These are phyloP conservation scores for Musa acuminata DNA, from an alignment of 176 grass and related monocot species.

Conservation along the genomic window DNA sequence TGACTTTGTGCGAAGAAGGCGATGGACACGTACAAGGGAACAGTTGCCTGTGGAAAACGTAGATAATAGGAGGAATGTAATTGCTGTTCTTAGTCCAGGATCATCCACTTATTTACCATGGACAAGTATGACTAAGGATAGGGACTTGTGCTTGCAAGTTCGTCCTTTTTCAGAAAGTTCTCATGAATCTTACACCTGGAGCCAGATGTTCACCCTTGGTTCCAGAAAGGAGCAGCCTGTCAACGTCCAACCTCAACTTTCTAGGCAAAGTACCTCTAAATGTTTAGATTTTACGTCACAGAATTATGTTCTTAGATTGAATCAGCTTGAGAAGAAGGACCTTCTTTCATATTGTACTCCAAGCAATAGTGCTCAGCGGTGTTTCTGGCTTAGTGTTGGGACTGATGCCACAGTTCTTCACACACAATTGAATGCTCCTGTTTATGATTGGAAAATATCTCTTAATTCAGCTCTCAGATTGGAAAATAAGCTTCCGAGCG, in stretches of 20 bases:
- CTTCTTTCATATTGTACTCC: constrained; percentile 53
- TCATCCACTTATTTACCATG: constrained; percentile 70
- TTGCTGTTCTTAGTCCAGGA: constrained; percentile 62
- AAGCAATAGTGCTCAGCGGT: constrained; percentile 36
- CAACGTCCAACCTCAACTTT: constrained; percentile 54
- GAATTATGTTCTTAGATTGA: constrained; percentile 59
- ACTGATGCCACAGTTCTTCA: constrained; percentile 82
- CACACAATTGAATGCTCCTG: constrained; percentile 76
- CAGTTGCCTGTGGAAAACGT: constrained; percentile 34
- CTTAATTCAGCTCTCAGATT: constrained; percentile 83
- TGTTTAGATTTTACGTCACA: constrained; percentile 31
- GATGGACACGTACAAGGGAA: constrained; percentile 68
- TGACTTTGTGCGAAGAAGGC: constrained; percentile 75
- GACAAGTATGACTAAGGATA: constrained; percentile 53
- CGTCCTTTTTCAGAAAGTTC: constrained; percentile 61
- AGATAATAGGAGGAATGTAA: constrained; percentile 53
- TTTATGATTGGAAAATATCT: constrained; percentile 89
- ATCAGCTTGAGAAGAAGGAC: constrained; percentile 90
- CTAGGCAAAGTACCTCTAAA: constrained; percentile 43
- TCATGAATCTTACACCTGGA: constrained; percentile 61
- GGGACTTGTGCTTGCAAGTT: constrained; percentile 79
- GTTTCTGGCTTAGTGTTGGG: constrained; percentile 85
- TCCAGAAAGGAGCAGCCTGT: constrained; percentile 33
- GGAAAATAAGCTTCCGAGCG: constrained; percentile 90
- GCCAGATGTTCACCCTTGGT: constrained; percentile 57